Conservation (phyloP, 2,329 filamentous ascomycete species). For the Dothistroma septosporum region DNA sequence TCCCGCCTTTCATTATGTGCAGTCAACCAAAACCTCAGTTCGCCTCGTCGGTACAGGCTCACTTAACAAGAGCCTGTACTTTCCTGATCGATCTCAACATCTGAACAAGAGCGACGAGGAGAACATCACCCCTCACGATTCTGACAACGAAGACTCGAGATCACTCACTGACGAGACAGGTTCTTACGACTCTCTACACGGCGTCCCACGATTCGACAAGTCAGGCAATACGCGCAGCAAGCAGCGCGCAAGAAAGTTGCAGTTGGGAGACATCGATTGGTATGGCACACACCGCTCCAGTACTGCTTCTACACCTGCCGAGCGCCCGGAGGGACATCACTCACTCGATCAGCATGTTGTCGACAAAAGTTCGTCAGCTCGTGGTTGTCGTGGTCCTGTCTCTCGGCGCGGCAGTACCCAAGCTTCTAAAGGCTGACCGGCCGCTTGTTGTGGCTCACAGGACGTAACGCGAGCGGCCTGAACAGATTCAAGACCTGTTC, state of each 20-base stretch:
- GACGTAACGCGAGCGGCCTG: constrained; percentile 26
- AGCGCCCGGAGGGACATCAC: constrained; percentile 21
- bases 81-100: constrained; percentile 31
- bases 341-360: constrained; percentile 32
- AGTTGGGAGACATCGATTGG: constrained; percentile 97
- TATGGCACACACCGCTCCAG: constrained; percentile 46
- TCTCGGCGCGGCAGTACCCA: constrained; percentile 12
- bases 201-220: constrained; percentile 51
- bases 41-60: constrained; percentile 34
- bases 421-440: constrained; percentile 25
- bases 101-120: constrained; percentile 22
- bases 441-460: constrained; percentile 23
- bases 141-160: constrained; percentile 7
- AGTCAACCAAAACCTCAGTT: constrained; percentile 48
- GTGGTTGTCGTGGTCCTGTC: constrained; percentile 15
- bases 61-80: constrained; percentile 38
- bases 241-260: constrained; percentile 82
- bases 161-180: constrained; percentile 32
- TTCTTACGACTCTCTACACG: constrained; percentile 38
- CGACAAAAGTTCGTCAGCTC: constrained; percentile 22
- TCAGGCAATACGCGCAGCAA: constrained; percentile 63
- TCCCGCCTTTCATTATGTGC: constrained; percentile 39
- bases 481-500: not conserved
- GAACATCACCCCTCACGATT: constrained; percentile 8
- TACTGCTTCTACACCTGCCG: constrained; percentile 14